These are phyloP conservation scores for Begonia fuchsioides DNA, from an alignment of 306 rosid species.

Conservation along the genomic window DNA sequence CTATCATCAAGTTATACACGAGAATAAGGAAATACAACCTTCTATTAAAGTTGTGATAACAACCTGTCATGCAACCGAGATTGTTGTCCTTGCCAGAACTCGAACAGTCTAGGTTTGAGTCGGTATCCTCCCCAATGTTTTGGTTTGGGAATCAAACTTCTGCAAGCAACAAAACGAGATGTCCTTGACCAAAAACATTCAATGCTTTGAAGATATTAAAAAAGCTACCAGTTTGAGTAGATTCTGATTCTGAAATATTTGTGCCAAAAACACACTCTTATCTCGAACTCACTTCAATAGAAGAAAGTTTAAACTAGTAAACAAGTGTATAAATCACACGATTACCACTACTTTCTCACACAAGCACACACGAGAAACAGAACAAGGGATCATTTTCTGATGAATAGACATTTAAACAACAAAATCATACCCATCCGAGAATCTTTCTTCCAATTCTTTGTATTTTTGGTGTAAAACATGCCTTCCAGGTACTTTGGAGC, in stretches of 20 bases:
- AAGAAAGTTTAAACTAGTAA: no score
- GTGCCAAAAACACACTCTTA: background rate
- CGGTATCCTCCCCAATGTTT: conserved; percentile 94
- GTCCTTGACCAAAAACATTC: conserved; percentile 11
- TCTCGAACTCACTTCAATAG: no score
- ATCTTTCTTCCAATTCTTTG: conserved; percentile 57
- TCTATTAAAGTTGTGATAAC: conserved; percentile 45
- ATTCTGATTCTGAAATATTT: background rate
- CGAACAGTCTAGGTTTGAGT: conserved; percentile 66
- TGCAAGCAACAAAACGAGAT: conserved; percentile 24
- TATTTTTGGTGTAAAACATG: conserved; percentile 55
- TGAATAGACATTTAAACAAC: background rate
- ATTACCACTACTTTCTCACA: background rate
- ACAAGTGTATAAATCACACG: no score
- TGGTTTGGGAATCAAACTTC: conserved; percentile 80
- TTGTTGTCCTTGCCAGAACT: conserved; percentile 95
- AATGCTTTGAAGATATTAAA: background rate
- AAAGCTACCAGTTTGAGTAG: background rate
- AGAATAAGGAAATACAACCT: conserved; percentile 15
- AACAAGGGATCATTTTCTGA: conserved; percentile 1
- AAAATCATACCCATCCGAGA: conserved; percentile 66
- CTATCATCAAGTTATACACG: no score
- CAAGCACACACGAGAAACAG: background rate
- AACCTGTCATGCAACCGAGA: conserved; percentile 99
- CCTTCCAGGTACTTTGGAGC: conserved; percentile 71